A percentile compares a stretch with the other conserved stretches of the same genome.
These are phyloP conservation scores for Parafenestella ontariensis DNA, from an alignment of 2,329 filamentous ascomycete species.

Conservation along the genomic window DNA sequence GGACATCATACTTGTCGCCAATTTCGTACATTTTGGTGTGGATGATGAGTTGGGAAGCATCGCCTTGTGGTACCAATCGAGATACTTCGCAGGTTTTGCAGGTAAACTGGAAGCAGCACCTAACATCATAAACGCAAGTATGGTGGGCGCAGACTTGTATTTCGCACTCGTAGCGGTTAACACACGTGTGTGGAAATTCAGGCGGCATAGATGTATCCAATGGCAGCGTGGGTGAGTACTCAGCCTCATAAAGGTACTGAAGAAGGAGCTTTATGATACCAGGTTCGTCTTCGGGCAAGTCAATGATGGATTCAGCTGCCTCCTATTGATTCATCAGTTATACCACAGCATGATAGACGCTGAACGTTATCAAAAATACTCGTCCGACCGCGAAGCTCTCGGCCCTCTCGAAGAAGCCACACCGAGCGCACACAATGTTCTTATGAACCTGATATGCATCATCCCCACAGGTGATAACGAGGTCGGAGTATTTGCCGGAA, in stretches of 20 bases:
- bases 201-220: not conserved
- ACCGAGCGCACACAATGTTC: slow-evolving; percentile 8
- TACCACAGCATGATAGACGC: not conserved
- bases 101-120: not conserved
- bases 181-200: not conserved
- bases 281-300: slow-evolving; percentile 22
- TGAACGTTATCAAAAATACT: not conserved
- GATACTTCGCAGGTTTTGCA: not conserved
- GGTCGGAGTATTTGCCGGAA: slow-evolving; percentile 22
- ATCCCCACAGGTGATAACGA: slow-evolving; percentile 20
- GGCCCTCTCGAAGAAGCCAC: slow-evolving; percentile 7
- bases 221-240: slow-evolving; percentile 4
- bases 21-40: slow-evolving; percentile 7
- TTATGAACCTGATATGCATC: slow-evolving; percentile 22
- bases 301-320: slow-evolving; percentile 8
- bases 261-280: slow-evolving; percentile 14
- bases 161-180: too few relatives aligned
- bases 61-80: not conserved
- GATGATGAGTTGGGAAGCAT: not conserved
- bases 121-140: too few relatives aligned
- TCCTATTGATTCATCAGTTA: slow-evolving; percentile 6
- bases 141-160: too few relatives aligned
- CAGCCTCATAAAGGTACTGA: slow-evolving; percentile 26
- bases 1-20: slow-evolving; percentile 5
- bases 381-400: not conserved